Percentiles rank a stretch among this genome's conserved stretches.
Conservation (phyloP, 2,329 filamentous ascomycete species). For the Amesomyces nigricolor region DNA sequence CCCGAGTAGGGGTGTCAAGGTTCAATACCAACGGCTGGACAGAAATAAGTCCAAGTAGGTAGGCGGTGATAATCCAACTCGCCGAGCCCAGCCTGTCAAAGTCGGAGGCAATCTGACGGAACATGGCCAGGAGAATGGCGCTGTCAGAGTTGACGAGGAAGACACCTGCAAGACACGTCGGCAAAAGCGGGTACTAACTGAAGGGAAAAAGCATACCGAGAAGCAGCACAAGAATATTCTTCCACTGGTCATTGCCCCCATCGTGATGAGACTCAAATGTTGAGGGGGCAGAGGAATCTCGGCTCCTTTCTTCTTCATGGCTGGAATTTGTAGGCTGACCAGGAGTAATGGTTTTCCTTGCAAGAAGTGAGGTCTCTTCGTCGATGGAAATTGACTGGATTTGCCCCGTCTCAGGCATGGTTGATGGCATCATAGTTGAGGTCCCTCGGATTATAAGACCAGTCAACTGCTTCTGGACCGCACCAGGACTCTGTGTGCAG, state of each 20-base stretch:
- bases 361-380: not conserved
- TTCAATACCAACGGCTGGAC: slow-evolving; percentile 9
- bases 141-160: slow-evolving; percentile 19
- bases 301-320: not conserved
- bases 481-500: too few species aligned
- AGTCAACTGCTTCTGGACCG: too few species aligned
- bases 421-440: too few species aligned
- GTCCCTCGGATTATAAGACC: too few species aligned
- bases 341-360: not conserved
- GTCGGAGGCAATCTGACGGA: slow-evolving; percentile 17
- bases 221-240: slow-evolving; percentile 14
- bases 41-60: slow-evolving; percentile 13
- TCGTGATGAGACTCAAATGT: slow-evolving; percentile 4
- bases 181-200: too few species aligned
- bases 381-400: not conserved
- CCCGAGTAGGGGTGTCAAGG: too few species aligned
- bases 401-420: not conserved
- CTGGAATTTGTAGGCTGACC: too few species aligned
- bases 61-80: slow-evolving; percentile 17
- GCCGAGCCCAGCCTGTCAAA: slow-evolving; percentile 14
- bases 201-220: slow-evolving; percentile 1
- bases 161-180: slow-evolving; percentile 2
- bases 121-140: slow-evolving; percentile 17
- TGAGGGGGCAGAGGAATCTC: slow-evolving; percentile 1
- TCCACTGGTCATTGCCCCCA: slow-evolving; percentile 4